Percentiles rank a stretch among this genome's conserved stretches.
These are phyloP conservation scores for Pythium coloratum DNA, from an alignment of 352 stramenopile species.

Conservation along the genomic window DNA sequence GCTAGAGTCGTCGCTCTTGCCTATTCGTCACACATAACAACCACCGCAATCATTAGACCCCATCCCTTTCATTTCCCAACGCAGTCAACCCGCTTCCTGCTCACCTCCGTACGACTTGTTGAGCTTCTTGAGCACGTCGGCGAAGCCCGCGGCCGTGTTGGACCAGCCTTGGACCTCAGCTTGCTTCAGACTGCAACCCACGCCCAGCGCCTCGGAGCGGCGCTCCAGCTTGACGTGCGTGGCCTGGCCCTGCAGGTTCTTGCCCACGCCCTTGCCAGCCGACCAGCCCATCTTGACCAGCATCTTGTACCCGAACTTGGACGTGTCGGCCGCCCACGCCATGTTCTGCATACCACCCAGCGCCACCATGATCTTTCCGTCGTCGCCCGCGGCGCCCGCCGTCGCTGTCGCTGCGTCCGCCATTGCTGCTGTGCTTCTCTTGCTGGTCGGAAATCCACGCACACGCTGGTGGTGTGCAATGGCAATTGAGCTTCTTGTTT, in stretches of 20 bases:
- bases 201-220: constrained; percentile 87
- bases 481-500: not conserved
- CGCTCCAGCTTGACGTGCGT: constrained; percentile 88
- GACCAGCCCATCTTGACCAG: constrained; percentile 97
- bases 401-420: constrained; percentile 13
- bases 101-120: constrained; percentile 75
- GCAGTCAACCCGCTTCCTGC: not conserved
- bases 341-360: constrained; percentile 88
- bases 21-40: constrained; percentile 6
- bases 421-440: constrained; percentile 10
- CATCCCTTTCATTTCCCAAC: not conserved
- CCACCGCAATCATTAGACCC: not conserved
- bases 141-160: constrained; percentile 74
- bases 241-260: constrained; percentile 89
- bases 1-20: constrained; percentile 37
- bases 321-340: constrained; percentile 85
- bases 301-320: constrained; percentile 95
- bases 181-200: constrained; percentile 91
- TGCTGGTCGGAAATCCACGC: not conserved
- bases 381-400: constrained; percentile 13
- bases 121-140: constrained; percentile 81
- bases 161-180: constrained; percentile 87
- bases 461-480: not conserved
- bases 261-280: constrained; percentile 92
- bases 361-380: constrained; percentile 67